These are phyloP conservation scores for Trichoderma asperelloides DNA, from an alignment of 495 filamentous ascomycete genomes.

Conservation along the genomic window DNA sequence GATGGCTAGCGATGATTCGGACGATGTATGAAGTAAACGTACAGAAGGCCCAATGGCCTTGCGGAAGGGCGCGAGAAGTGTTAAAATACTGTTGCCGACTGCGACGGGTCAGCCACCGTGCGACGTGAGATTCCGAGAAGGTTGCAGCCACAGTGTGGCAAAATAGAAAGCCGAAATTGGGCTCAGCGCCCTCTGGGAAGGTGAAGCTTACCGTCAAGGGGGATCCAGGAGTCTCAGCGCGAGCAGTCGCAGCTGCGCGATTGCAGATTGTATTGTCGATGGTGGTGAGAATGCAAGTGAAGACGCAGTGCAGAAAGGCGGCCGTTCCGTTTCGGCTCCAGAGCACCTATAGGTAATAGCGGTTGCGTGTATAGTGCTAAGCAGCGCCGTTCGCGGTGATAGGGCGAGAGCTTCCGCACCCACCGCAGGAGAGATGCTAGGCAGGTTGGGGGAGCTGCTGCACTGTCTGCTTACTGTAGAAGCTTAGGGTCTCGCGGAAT, in stretches of 20 bases:
- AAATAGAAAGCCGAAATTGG: background rate
- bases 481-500: background rate
- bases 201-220: background rate
- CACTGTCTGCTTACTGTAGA: background rate
- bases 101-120: conserved; percentile 31
- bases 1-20: conserved; percentile 13
- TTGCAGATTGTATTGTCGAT: background rate
- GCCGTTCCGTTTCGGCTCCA: too few relatives aligned
- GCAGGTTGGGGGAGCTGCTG: background rate
- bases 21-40: conserved; percentile 15
- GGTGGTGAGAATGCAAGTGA: background rate
- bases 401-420: too few relatives aligned
- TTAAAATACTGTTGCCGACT: conserved; percentile 15
- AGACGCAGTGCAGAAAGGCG: too few relatives aligned
- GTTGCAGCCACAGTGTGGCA: conserved; percentile 4
- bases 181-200: background rate
- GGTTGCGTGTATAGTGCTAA: too few relatives aligned
- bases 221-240: background rate
- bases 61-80: conserved; percentile 26
- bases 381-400: too few relatives aligned
- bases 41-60: conserved; percentile 25
- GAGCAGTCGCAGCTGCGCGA: background rate
- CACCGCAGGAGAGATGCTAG: too few relatives aligned
- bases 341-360: too few relatives aligned
- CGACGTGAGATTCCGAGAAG: conserved; percentile 3